A percentile compares a stretch with the other conserved stretches of the same genome.
Evolutionary conservation across 805 yeast species (phyloP).

Genomic region (Ogataea parapolymorpha): DNA sequence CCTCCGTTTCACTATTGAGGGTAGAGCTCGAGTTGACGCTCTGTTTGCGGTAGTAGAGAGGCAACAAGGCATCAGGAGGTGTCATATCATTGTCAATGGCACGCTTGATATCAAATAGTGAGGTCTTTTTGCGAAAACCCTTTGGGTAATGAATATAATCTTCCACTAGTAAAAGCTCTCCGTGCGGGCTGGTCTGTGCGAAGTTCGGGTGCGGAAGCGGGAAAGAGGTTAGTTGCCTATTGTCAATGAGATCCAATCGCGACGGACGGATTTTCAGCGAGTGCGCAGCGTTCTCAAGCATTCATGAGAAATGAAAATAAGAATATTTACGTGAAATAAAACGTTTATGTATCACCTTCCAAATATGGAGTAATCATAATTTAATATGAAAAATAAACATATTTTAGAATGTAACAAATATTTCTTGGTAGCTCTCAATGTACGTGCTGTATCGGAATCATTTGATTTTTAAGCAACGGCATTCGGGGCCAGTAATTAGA

Average conservation of each 20-base stretch:
- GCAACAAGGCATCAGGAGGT: slow-evolving; percentile 2
- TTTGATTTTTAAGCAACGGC: too few relatives aligned
- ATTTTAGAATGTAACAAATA: background rate
- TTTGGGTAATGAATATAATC: slow-evolving; percentile 44
- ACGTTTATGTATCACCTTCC: background rate
- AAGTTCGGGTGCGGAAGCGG: slow-evolving; percentile 49
- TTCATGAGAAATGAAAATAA: slow-evolving; percentile 2
- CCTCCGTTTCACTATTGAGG: slow-evolving; percentile 17
- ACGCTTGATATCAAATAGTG: slow-evolving; percentile 34
- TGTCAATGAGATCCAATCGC: slow-evolving; percentile 46
- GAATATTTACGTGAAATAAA: background rate
- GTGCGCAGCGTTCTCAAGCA: slow-evolving; percentile 1
- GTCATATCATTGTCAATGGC: slow-evolving; percentile 22
- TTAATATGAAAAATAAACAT: background rate
- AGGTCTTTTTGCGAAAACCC: slow-evolving; percentile 25
- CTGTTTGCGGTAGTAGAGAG: slow-evolving; percentile 2
- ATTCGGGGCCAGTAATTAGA: too few relatives aligned
- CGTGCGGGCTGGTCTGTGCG: slow-evolving; percentile 1
- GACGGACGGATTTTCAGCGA: slow-evolving; percentile 26
- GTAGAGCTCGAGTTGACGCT: slow-evolving; percentile 19
- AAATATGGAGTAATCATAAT: background rate
- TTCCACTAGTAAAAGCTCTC: slow-evolving; percentile 44
- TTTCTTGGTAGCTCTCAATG: too few relatives aligned
- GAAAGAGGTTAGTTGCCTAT: slow-evolving; percentile 45
- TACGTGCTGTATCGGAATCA: too few relatives aligned